Percentiles rank a stretch among this genome's conserved stretches.
Conservation (phyloP, 345 rosid species). For the Camelina laxa region DNA sequence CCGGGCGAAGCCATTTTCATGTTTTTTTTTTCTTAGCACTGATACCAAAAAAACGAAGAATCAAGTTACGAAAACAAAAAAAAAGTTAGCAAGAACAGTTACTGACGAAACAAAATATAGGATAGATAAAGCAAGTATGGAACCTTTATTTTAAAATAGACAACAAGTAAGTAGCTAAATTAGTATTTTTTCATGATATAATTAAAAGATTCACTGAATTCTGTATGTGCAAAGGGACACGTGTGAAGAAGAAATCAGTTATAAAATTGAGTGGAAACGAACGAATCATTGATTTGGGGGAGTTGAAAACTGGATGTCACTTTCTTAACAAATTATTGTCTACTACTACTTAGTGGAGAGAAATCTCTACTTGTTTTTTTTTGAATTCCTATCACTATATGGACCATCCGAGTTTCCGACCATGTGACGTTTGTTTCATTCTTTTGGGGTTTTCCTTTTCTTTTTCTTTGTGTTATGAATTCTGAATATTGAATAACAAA, state of each 20-base stretch:
- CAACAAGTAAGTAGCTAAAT: neutral
- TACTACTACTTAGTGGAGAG: slow-evolving; percentile 6
- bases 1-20: slow-evolving; percentile 70
- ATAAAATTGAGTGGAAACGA: neutral
- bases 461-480: neutral
- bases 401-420: slow-evolving; percentile 19
- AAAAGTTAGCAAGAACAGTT: no score
- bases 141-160: no score
- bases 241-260: slow-evolving; percentile 12
- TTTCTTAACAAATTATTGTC: neutral
- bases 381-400: neutral
- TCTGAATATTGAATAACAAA: neutral
- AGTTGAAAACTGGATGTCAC: slow-evolving; percentile 29
- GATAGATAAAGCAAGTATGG: no score
- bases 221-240: slow-evolving; percentile 13
- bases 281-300: neutral
- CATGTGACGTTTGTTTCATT: slow-evolving; percentile 27
- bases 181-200: neutral
- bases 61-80: no score
- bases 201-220: neutral
- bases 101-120: no score
- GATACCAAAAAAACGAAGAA: no score
- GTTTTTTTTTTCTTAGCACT: no score
- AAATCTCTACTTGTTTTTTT: neutral
- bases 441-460: neutral